phyloP scores from a whole-genome alignment of 169 alveolate genomes.

The Plasmodium vivax region DNA sequence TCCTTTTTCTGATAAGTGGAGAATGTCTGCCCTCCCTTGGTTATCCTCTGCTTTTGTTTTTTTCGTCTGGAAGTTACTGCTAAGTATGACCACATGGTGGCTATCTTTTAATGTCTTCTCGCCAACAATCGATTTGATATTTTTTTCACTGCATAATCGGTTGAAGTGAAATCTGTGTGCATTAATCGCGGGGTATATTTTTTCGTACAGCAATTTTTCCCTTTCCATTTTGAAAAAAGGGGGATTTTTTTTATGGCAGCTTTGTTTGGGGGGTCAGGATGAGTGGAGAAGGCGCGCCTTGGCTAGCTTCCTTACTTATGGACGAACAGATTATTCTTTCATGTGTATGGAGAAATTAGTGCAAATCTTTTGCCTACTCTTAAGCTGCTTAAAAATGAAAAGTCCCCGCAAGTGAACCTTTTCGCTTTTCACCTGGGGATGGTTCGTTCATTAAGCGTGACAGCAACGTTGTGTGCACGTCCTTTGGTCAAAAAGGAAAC shows the following conservation, averaged over 20 bases:
- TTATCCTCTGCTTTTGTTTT: constrained; percentile 21
- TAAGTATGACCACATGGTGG: not conserved
- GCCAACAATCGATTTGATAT: constrained; percentile 5
- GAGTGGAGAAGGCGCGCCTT: not conserved
- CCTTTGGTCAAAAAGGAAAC: not conserved
- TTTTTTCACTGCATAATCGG: constrained; percentile 13
- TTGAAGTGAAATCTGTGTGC: constrained; percentile 4
- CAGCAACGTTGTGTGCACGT: not conserved
- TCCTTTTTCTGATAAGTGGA: constrained; percentile 37
- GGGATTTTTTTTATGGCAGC: not conserved
- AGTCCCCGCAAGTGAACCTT: not conserved
- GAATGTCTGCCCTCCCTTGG: not conserved
- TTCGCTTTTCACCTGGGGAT: not conserved
- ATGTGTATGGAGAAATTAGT: not conserved
- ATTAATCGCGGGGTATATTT: constrained; percentile 3
- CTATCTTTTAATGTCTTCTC: constrained; percentile 6
- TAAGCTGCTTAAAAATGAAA: not conserved
- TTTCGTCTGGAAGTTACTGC: constrained; percentile 31
- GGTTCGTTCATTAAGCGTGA: not conserved
- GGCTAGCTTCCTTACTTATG: not conserved
- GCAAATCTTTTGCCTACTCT: not conserved
- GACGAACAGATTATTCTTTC: not conserved
- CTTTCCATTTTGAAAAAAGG: constrained; percentile 5
- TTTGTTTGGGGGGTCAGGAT: not conserved
- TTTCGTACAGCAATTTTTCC: constrained; percentile 17